phyloP scores from a whole-genome alignment of 345 rosid species.

The Conringia planisiliqua region DNA sequence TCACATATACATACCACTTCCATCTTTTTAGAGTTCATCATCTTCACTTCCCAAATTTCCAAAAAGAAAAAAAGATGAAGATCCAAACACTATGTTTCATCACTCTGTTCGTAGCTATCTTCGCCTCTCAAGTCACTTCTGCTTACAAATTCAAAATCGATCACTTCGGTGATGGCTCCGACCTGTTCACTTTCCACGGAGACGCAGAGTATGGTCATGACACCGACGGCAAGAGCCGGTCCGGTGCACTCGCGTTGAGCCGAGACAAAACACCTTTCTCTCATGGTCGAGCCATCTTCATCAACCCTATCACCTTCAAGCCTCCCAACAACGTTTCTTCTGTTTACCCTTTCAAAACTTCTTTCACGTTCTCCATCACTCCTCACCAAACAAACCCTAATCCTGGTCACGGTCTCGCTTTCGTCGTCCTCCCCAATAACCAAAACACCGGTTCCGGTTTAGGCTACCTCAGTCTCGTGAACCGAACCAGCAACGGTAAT shows the following conservation, averaged over 20 bases:
- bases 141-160: conserved; percentile 27
- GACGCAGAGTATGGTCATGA: conserved; percentile 19
- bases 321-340: conserved; percentile 2
- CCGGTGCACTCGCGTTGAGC: conserved; percentile 13
- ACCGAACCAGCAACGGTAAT: conserved; percentile 32
- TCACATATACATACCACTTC: background rate
- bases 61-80: background rate
- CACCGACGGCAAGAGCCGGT: background rate
- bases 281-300: conserved; percentile 29
- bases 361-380: conserved; percentile 41
- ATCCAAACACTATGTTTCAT: conserved; percentile 8
- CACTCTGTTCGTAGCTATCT: conserved; percentile 1
- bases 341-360: conserved; percentile 27
- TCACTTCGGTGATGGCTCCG: conserved; percentile 18
- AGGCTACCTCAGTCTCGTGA: conserved; percentile 36
- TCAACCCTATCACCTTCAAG: conserved; percentile 17
- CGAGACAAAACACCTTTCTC: conserved; percentile 18
- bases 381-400: conserved; percentile 16
- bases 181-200: conserved; percentile 9
- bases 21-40: conserved; percentile 3
- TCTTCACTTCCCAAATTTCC: background rate
- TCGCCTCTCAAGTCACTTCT: background rate
- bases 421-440: conserved; percentile 14
- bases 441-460: conserved; percentile 24
- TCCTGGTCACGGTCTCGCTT: conserved; percentile 34